Evolutionary conservation across 2,329 filamentous ascomycete genomes (phyloP), one percentile per base, ranked within the genome.

Genomic region (Rachicladosporium sp.): DNA sequence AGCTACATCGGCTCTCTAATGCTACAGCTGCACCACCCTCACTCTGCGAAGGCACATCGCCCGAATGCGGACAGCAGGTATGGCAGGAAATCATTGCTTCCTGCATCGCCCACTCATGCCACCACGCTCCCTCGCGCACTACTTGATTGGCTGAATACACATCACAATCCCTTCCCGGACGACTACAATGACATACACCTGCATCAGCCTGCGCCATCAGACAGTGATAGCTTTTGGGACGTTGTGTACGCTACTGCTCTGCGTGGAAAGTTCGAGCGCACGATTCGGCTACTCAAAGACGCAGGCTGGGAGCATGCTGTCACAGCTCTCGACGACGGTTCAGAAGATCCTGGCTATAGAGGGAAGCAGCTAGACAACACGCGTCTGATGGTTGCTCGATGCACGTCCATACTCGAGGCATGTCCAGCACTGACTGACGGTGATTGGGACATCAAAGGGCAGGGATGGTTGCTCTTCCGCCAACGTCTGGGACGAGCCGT

Each of bases 401-500:
- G 82, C 13, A 73, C 82, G 34, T 68, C 78, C 13, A 67, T 87
- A 33, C 68, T 96, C 29, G 74, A 81, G 40, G 69, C 73, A 29
- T 93, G 83, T 49, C 89, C 89, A 4, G 79, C 74, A 3, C 60
- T 76, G 19, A 69, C 67, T 38, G 62, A 66, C 35, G 71, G 71
- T 33, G 77, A 89, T 56, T 96, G 89, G 89, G 80, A 94, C 50
- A 75, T 91, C 35, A 80, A 77, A 55, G 80, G 79, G 43, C 74
- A 75, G 47, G 82, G 89, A 43, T 96, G 89, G 89, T 76, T 73
- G 10, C 62, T 91, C 31, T 96, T 91, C 63, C 77, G 89, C 38
- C 77, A 83, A 46, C 77, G 82, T 39, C 77, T 86, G 10, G 70
- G 76, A 33, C 74, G 78, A 27, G 76, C 81, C 2, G 65, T 85